Evolutionary conservation across 176 grass and related monocot species (phyloP), one percentile per base, ranked within the genome.

Genomic region (Rhynchospora pubera): DNA sequence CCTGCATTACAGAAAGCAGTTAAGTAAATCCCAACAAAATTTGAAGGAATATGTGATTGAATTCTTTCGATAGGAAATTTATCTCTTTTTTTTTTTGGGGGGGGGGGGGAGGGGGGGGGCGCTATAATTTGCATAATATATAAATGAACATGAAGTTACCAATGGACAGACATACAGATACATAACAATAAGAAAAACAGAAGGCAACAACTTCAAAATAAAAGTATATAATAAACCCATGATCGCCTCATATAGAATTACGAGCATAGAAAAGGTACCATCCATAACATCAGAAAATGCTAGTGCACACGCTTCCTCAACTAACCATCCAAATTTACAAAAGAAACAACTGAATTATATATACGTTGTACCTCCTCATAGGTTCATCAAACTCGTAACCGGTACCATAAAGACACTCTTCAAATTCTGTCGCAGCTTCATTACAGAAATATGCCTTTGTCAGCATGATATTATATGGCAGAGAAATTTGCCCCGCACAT

Each of bases 401-500:
- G 12, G 1, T 9, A 5, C 51, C 42, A 62, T 16, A 2, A 45
- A 28, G 21, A 65, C 15, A 48, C 43, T 44, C 42, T 42, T 76
- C 72, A 53, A 28, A 76, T 53, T 53, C 24, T 47, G 66, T 34
- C 1, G 18, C 43, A 70, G 66, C 8, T 42, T 18, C 21, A 45
- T 21, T 70, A 46, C 66, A 21, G 9, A 46, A 22, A 42, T 45
- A n/a, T 30, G 11, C 60, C 43, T 21, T 80, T 19, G 3, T 62
- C 78, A 46, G 61, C 19, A 21, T 9, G 30, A 60, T 9, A 80
- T 62, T 80, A 34, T 47, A 21, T 2, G 57, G 18, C 19, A 80
- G 55, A 42, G 30, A 61, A 46, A 80, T 82, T 50, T 66, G 16
- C 59, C 79, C 79, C 23, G 57, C 62, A 32, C 42, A 62, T 64